Evolutionary conservation across 371 early-diverging fungal species (phyloP).

Genomic region (Saksenaea oblongispora): DNA sequence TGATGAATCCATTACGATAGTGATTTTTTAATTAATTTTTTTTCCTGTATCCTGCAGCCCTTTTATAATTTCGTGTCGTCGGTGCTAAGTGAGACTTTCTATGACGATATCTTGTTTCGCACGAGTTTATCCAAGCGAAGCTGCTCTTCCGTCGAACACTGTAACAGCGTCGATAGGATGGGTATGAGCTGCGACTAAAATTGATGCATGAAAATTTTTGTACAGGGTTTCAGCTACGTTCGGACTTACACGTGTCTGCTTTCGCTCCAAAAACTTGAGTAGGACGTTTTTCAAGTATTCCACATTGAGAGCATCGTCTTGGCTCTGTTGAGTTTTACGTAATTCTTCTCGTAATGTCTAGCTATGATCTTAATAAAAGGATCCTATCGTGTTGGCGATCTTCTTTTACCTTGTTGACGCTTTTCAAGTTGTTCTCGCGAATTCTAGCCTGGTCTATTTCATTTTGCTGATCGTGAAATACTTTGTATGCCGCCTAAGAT

Average conservation of each 20-base stretch:
- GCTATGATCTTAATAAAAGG: not conserved
- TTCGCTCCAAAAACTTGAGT: conserved; percentile 80
- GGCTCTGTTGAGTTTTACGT: conserved; percentile 34
- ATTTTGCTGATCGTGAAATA: conserved; percentile 23
- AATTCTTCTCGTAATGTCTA: conserved; percentile 65
- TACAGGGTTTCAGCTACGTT: not conserved
- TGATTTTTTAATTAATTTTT: not conserved
- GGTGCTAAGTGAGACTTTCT: not conserved
- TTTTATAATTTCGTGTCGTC: not conserved
- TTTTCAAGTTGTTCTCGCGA: conserved; percentile 60
- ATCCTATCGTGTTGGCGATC: not conserved
- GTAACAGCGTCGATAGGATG: conserved; percentile 29
- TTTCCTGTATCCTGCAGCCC: not conserved
- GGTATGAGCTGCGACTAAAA: conserved; percentile 37
- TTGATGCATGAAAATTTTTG: not conserved
- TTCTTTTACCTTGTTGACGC: conserved; percentile 50
- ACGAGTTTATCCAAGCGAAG: conserved; percentile 21
- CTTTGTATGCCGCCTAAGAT: conserved; percentile 4
- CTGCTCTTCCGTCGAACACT: conserved; percentile 36
- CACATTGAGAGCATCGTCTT: conserved; percentile 55
- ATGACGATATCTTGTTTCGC: conserved; percentile 17
- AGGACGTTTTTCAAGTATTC: conserved; percentile 84
- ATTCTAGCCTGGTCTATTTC: conserved; percentile 54
- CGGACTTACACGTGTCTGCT: conserved; percentile 60
- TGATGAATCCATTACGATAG: conserved; percentile 7